Evolutionary conservation across 169 alveolate genomes (phyloP).

Genomic region (Cyclospora cayetanensis): DNA sequence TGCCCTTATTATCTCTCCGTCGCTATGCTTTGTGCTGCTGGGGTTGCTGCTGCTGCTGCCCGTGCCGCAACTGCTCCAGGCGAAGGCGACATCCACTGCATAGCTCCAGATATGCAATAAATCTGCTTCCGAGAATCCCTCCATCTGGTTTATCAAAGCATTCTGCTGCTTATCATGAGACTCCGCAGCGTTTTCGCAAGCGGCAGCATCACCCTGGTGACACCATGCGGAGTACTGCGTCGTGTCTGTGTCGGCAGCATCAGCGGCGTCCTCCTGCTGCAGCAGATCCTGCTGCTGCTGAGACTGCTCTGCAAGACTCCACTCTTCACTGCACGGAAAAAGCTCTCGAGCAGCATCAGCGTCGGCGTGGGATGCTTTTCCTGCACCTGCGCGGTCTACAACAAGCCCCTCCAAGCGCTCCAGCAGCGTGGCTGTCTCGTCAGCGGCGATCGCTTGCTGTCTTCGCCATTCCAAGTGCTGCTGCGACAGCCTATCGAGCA

Average conservation of each 20-base stretch:
- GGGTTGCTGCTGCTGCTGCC: constrained; percentile 43
- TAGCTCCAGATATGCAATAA: constrained; percentile 55
- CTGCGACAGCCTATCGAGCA: constrained; percentile 50
- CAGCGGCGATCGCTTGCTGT: constrained; percentile 49
- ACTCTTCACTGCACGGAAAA: constrained; percentile 45
- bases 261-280: not conserved
- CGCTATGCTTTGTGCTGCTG: not conserved
- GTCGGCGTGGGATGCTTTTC: not conserved
- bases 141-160: constrained; percentile 27
- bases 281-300: constrained; percentile 18
- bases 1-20: constrained; percentile 13
- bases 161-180: constrained; percentile 49
- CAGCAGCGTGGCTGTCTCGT: constrained; percentile 45
- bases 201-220: not conserved
- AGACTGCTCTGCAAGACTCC: not conserved
- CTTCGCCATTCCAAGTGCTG: constrained; percentile 44
- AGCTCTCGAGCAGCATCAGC: constrained; percentile 51
- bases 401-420: constrained; percentile 60
- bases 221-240: constrained; percentile 70
- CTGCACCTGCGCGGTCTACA: constrained; percentile 34
- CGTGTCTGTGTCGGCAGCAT: not conserved
- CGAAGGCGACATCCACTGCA: constrained; percentile 24
- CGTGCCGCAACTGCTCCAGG: constrained; percentile 49
- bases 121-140: constrained; percentile 44
- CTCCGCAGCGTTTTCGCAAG: too few species aligned